Percentiles rank a stretch among this genome's conserved stretches.
These are phyloP conservation scores for Cladosporium sp. DNA, from an alignment of 2,329 filamentous ascomycete species.

Conservation along the genomic window DNA sequence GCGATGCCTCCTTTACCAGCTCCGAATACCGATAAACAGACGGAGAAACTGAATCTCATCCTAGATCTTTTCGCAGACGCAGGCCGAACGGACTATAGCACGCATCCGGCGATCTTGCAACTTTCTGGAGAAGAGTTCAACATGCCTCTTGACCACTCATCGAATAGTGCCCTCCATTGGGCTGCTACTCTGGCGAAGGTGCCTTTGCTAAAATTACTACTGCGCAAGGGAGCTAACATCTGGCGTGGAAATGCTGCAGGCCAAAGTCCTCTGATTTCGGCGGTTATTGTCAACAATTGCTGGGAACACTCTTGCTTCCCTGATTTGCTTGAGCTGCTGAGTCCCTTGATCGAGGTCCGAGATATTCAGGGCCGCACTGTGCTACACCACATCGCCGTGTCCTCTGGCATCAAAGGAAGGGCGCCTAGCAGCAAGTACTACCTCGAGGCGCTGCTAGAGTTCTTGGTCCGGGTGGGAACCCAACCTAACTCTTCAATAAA, in stretches of 20 bases:
- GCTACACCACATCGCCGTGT: constrained; percentile 92
- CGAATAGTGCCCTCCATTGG: constrained; percentile 93
- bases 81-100: constrained; percentile 63
- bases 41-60: constrained; percentile 75
- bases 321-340: constrained; percentile 82
- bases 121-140: constrained; percentile 80
- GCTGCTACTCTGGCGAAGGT: constrained; percentile 88
- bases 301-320: constrained; percentile 88
- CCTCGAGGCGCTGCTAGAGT: constrained; percentile 88
- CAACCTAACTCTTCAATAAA: constrained; percentile 21
- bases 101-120: constrained; percentile 71
- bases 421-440: constrained; percentile 93
- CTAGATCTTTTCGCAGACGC: constrained; percentile 67
- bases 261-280: constrained; percentile 89
- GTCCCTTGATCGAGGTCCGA: constrained; percentile 82
- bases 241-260: constrained; percentile 83
- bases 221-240: constrained; percentile 80
- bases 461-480: constrained; percentile 74
- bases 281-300: constrained; percentile 90
- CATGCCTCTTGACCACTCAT: constrained; percentile 83
- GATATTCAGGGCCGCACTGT: constrained; percentile 89
- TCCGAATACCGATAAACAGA: constrained; percentile 59
- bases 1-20: constrained; percentile 62
- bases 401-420: constrained; percentile 90
- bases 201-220: constrained; percentile 73